phyloP scores from a whole-genome alignment of 768 basidiomycete genomes.

The Mycena venus region DNA sequence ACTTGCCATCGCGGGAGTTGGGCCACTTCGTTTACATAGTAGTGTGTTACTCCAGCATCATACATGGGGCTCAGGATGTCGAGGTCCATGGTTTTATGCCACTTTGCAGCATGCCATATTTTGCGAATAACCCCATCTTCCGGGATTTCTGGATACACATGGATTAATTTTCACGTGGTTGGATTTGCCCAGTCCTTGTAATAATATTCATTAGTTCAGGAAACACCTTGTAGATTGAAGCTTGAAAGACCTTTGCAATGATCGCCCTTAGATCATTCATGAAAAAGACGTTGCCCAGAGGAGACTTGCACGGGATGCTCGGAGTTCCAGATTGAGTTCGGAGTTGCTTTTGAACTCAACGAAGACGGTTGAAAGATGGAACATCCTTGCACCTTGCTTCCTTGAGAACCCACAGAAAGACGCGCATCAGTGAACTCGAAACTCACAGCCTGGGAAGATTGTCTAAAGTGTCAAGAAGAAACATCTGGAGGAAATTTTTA shows the following conservation, averaged over 20 bases:
- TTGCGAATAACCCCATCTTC: not conserved
- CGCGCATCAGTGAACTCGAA: not conserved
- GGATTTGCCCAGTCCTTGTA: conserved; percentile 8
- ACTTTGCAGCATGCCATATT: not conserved
- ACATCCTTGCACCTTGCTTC: not conserved
- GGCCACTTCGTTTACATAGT: conserved; percentile 1
- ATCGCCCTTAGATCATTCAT: not conserved
- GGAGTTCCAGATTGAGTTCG: not conserved
- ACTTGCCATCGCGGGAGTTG: not conserved
- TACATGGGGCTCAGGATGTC: conserved; percentile 5
- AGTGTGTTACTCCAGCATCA: not conserved
- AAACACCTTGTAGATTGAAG: not conserved
- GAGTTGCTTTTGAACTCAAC: not conserved
- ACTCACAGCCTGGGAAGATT: not conserved
- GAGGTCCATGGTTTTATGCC: not conserved
- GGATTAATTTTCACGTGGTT: not conserved
- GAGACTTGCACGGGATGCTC: conserved; percentile 1
- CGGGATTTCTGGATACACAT: conserved; percentile 3
- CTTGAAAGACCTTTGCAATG: not conserved
- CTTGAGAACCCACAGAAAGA: not conserved
- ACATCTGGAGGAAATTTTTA: not conserved
- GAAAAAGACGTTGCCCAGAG: conserved; percentile 2
- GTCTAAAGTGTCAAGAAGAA: not conserved
- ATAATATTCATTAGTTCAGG: not conserved
- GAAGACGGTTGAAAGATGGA: not conserved